Evolutionary conservation across 176 grass and related monocot species (phyloP).

Genomic region (Raddia guianensis): DNA sequence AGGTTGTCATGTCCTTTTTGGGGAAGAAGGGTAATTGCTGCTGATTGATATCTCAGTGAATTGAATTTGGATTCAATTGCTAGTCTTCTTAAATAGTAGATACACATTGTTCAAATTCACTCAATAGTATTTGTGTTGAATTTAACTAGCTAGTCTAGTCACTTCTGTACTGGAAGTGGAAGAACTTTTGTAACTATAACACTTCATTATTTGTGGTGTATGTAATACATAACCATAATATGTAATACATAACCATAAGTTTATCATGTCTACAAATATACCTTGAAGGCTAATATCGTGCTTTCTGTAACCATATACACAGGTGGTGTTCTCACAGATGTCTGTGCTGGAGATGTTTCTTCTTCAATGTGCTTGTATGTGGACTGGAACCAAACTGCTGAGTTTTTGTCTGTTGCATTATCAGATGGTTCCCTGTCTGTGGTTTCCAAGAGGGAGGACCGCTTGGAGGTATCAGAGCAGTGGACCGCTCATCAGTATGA

Average conservation of each 20-base stretch:
- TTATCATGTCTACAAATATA: slow-evolving; percentile 17
- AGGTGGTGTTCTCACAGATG: slow-evolving; percentile 58
- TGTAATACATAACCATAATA: background rate
- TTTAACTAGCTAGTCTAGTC: background rate
- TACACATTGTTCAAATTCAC: background rate
- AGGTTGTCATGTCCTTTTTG: background rate
- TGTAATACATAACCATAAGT: background rate
- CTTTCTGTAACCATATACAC: slow-evolving; percentile 31
- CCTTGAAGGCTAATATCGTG: slow-evolving; percentile 19
- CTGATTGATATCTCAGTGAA: background rate
- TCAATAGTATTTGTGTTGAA: slow-evolving; percentile 4
- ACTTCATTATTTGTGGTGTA: slow-evolving; percentile 16
- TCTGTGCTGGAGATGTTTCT: slow-evolving; percentile 59
- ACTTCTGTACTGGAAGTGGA: background rate
- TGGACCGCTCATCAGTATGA: slow-evolving; percentile 90
- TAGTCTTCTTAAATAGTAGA: slow-evolving; percentile 17
- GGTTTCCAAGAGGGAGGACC: slow-evolving; percentile 61
- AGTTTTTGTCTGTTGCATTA: slow-evolving; percentile 67
- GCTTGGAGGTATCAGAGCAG: slow-evolving; percentile 64
- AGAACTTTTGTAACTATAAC: background rate
- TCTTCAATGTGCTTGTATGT: slow-evolving; percentile 90
- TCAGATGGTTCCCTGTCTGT: slow-evolving; percentile 87
- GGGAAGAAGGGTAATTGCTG: background rate
- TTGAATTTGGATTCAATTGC: background rate
- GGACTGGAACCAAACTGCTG: slow-evolving; percentile 62